Conservation (phyloP, 495 filamentous ascomycete species). For the Aspergillus indologenus region DNA sequence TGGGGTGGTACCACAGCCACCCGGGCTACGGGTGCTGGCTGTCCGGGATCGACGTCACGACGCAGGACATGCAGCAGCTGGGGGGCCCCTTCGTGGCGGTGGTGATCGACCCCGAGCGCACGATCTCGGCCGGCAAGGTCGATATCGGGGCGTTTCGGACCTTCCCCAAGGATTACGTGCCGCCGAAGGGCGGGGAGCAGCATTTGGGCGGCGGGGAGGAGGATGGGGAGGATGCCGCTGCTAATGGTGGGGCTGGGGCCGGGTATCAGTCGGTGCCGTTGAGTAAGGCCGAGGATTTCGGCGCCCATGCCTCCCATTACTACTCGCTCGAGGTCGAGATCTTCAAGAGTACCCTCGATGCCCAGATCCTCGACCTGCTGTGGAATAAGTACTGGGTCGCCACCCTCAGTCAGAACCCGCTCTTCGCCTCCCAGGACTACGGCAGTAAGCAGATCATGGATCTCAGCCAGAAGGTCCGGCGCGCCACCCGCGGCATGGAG, state of each 20-base stretch:
- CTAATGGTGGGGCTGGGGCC: constrained; percentile 39
- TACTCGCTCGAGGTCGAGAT: constrained; percentile 88
- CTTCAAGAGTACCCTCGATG: constrained; percentile 89
- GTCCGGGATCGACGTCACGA: constrained; percentile 89
- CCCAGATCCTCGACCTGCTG: constrained; percentile 75
- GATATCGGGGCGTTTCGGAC: constrained; percentile 98
- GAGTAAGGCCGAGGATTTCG: constrained; percentile 92
- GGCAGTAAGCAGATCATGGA: constrained; percentile 90
- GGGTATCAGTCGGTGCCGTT: constrained; percentile 71
- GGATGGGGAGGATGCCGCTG: constrained; percentile 32
- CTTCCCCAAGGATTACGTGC: constrained; percentile 73
- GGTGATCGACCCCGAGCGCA: constrained; percentile 96
- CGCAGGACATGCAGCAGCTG: constrained; percentile 82
- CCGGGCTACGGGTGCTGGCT: constrained; percentile 99
- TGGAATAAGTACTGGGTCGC: constrained; percentile 99
- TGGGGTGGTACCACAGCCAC: constrained; percentile 98
- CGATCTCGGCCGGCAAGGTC: constrained; percentile 90
- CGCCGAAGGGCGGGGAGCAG: too few relatives aligned
- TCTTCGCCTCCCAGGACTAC: constrained; percentile 92
- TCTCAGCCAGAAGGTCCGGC: constrained; percentile 72
- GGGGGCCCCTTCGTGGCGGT: constrained; percentile 92
- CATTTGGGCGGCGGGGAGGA: too few relatives aligned
- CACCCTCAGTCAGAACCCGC: constrained; percentile 91
- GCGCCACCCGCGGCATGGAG: constrained; percentile 52
- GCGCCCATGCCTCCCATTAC: constrained; percentile 84